Base-by-base conservation (phyloP, 108 stramenopile species). In the Nannochloropsis oceanica region DNA sequence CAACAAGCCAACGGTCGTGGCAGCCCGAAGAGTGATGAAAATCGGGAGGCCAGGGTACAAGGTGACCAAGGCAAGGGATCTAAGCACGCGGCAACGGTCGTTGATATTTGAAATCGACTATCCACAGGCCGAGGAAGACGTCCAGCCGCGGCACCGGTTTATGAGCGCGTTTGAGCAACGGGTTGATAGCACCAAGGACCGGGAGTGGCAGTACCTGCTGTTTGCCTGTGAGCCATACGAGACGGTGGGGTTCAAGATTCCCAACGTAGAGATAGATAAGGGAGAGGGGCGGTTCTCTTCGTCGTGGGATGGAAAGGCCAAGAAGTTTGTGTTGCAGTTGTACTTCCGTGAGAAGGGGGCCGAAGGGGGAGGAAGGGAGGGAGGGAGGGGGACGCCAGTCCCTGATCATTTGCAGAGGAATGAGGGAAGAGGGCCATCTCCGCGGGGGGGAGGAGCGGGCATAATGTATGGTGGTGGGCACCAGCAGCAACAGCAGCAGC, bases 171-270 rank as follows among this genome's bases (percentile, higher is more conserved):
- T 94, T 92, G 98, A 99, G 92, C 99, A 99, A 92, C 87, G 92
- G 79, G 95, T 98, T 43, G 99, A 99, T 81, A 91, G 92, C 12
- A 95, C 97, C 92, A 94, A 94, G 83, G 90, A 92, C 11, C 97
- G 96, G 84, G 84, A 88, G 87, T 81, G 80, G 84, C 96, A 98
- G 89, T 99, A 97, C 83, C 92, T 99, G 1, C 91, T 99, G 26
- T 93, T 99, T 88, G 99, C 99, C 25, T 97, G 96, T 83, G 99
- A 98, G 80, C 98, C 98, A 18, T 99, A 99, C 87, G 97, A 99
- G 89, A 99, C 98, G 27, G 93, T 99, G 44, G 99, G 95, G 12
- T 99, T 99, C 90, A 98, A 98, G 92, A 94, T 99, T 84, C 99
- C 99, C 43, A 96, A 97, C 88, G 93, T 95, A 81, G 92, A 94